Conservation (phyloP, 345 rosid species). For the Citrus reticulata region DNA sequence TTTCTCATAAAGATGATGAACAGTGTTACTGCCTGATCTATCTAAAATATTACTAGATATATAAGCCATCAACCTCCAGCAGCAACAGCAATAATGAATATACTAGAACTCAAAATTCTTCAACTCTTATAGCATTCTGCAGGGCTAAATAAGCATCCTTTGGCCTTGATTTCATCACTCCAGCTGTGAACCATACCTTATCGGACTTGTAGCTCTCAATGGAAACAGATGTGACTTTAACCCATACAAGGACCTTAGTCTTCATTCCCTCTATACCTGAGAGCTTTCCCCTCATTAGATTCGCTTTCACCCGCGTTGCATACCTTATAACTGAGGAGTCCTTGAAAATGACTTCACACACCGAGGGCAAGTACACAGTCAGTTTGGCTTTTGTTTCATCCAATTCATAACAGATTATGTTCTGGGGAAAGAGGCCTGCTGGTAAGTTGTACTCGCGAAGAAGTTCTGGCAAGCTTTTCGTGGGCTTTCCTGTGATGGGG, state of each 20-base stretch:
- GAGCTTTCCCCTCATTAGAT: constrained; percentile 69
- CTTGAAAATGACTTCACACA: constrained; percentile 76
- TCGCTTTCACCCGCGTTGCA: constrained; percentile 78
- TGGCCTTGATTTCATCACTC: constrained; percentile 82
- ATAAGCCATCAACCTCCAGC: background rate
- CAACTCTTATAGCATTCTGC: constrained; percentile 55
- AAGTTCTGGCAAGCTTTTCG: constrained; percentile 75
- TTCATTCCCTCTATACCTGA: constrained; percentile 89
- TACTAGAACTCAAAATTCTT: constrained; percentile 52
- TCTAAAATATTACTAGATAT: background rate
- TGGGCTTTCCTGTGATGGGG: constrained; percentile 57
- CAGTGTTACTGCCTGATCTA: background rate
- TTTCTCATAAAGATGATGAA: background rate
- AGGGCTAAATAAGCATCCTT: constrained; percentile 62
- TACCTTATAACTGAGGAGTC: constrained; percentile 84
- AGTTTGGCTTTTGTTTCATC: constrained; percentile 83
- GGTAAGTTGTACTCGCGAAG: constrained; percentile 91
- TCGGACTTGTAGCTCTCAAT: constrained; percentile 77
- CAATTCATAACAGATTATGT: constrained; percentile 81
- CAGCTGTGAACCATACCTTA: constrained; percentile 93
- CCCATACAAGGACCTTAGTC: constrained; percentile 93
- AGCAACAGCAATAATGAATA: background rate
- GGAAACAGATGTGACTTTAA: constrained; percentile 72
- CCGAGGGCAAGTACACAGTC: constrained; percentile 68
- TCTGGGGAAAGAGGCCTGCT: constrained; percentile 84